Evolutionary conservation across 2,329 filamentous ascomycete genomes (phyloP).

Genomic region (Talaromyces sp.): DNA sequence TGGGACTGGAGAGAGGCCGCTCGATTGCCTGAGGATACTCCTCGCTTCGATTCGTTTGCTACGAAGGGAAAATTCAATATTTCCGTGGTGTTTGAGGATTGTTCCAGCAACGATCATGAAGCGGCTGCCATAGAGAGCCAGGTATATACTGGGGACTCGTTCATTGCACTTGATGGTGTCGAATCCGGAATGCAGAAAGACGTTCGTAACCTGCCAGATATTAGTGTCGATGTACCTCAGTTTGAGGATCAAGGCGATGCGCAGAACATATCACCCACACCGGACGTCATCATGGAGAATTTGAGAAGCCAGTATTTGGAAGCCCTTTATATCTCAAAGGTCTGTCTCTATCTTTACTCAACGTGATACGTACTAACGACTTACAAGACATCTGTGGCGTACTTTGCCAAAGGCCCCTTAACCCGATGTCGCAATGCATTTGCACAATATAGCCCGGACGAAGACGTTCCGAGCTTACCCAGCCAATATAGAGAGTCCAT

Average conservation of each 20-base stretch:
- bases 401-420: slow-evolving; percentile 51
- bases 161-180: background rate
- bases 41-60: slow-evolving; percentile 21
- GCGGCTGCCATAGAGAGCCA: background rate
- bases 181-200: background rate
- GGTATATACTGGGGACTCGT: background rate
- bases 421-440: slow-evolving; percentile 44
- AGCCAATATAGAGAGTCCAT: slow-evolving; percentile 43
- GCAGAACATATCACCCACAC: slow-evolving; percentile 25
- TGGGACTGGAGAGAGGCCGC: slow-evolving; percentile 36
- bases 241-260: slow-evolving; percentile 3
- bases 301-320: slow-evolving; percentile 42
- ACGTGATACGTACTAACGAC: slow-evolving; percentile 13
- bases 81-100: slow-evolving; percentile 29
- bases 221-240: slow-evolving; percentile 19
- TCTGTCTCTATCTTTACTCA: slow-evolving; percentile 18
- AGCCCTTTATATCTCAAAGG: slow-evolving; percentile 44
- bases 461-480: slow-evolving; percentile 28
- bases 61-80: slow-evolving; percentile 28
- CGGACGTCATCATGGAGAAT: slow-evolving; percentile 35
- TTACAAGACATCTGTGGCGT: slow-evolving; percentile 46
- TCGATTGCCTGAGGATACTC: slow-evolving; percentile 29
- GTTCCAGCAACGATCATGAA: background rate
- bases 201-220: slow-evolving; percentile 21
- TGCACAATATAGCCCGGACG: slow-evolving; percentile 26